phyloP scores from a whole-genome alignment of 192 early-diverging fungal genomes.

The Entomortierella chlamydospora region DNA sequence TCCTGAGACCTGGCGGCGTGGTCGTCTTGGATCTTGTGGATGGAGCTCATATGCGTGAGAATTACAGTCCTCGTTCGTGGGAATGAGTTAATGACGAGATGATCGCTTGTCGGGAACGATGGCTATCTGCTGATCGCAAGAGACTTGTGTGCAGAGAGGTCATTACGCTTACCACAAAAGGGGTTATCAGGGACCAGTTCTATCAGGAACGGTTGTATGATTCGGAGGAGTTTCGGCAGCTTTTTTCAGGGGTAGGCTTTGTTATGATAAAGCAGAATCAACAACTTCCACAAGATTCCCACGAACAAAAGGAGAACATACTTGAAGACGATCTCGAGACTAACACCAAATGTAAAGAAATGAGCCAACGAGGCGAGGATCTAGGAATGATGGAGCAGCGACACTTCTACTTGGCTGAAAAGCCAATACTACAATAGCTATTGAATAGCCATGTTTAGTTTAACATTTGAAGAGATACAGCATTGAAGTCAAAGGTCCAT shows the following conservation, averaged over 20 bases:
- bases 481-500: no score
- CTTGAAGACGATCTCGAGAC: background rate
- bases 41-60: slow-evolving; percentile 66
- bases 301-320: background rate
- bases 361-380: slow-evolving; percentile 72
- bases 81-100: slow-evolving; percentile 74
- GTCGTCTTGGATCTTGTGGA: slow-evolving; percentile 65
- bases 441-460: no score
- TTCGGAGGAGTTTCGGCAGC: slow-evolving; percentile 6
- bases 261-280: background rate
- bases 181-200: slow-evolving; percentile 74
- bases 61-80: slow-evolving; percentile 68
- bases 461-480: no score
- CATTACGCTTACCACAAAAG: slow-evolving; percentile 59
- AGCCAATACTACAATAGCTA: background rate
- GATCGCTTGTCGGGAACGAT: slow-evolving; percentile 73
- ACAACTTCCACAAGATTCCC: no score
- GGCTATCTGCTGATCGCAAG: slow-evolving; percentile 62
- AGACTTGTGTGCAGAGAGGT: slow-evolving; percentile 69
- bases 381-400: slow-evolving; percentile 76
- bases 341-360: slow-evolving; percentile 49
- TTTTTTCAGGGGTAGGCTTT: slow-evolving; percentile 28
- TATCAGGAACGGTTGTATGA: slow-evolving; percentile 44
- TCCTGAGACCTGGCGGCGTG: slow-evolving; percentile 57
- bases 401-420: slow-evolving; percentile 23